These are phyloP conservation scores for Mycena galopus DNA, from an alignment of 768 basidiomycete species.

Conservation along the genomic window DNA sequence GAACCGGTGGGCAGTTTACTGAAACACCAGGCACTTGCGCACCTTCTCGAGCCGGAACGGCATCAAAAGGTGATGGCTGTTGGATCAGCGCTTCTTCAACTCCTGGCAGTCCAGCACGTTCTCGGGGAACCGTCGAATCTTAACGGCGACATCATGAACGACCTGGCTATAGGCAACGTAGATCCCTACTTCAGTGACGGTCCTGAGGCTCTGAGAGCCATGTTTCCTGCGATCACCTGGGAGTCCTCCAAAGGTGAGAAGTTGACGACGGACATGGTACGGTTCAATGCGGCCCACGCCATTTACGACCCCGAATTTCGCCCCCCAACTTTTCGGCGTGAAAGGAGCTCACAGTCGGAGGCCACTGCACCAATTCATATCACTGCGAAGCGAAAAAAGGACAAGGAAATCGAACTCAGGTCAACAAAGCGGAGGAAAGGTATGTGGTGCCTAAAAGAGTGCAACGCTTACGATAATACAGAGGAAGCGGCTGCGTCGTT, in stretches of 20 bases:
- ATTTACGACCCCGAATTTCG: no score
- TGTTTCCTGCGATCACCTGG: not conserved
- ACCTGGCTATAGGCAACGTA: not conserved
- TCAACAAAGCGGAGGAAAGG: no score
- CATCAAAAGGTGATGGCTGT: not conserved
- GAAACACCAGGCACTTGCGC: not conserved
- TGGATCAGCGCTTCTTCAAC: not conserved
- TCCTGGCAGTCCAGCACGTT: not conserved
- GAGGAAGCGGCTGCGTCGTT: no score
- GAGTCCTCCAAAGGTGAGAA: not conserved
- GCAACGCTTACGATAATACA: no score
- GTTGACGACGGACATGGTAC: not conserved
- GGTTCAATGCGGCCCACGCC: no score
- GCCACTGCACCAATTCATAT: no score
- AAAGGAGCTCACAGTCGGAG: no score
- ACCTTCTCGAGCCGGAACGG: not conserved
- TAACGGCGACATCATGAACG: not conserved
- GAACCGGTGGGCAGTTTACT: not conserved
- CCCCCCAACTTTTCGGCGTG: no score
- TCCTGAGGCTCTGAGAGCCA: not conserved
- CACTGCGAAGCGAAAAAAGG: no score
- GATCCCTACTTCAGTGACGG: not conserved
- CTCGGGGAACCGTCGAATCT: not conserved
- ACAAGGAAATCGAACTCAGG: no score
- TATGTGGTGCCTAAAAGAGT: no score